Evolutionary conservation across 345 rosid genomes (phyloP).

Genomic region (Dipteronia dyeriana): DNA sequence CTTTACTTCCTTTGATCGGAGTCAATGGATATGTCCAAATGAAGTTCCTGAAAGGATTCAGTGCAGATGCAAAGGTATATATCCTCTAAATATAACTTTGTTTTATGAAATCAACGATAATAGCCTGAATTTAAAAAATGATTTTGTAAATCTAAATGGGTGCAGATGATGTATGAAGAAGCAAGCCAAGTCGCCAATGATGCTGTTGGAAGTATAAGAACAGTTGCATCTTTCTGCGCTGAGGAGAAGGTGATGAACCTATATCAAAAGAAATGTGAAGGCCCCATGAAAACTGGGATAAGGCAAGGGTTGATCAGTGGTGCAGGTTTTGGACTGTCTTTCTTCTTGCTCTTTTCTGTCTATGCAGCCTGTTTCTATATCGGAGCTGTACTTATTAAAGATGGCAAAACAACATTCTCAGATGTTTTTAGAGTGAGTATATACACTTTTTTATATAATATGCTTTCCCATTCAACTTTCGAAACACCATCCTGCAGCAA

Average conservation of each 20-base stretch:
- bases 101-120: neutral
- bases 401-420: slow-evolving; percentile 52
- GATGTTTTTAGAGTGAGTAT: slow-evolving; percentile 63
- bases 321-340: slow-evolving; percentile 56
- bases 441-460: too few relatives aligned
- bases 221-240: too few relatives aligned
- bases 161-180: too few relatives aligned
- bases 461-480: neutral
- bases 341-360: slow-evolving; percentile 53
- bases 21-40: slow-evolving; percentile 58
- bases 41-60: slow-evolving; percentile 77
- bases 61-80: slow-evolving; percentile 69
- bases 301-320: too few relatives aligned
- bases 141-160: neutral
- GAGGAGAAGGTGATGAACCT: too few relatives aligned
- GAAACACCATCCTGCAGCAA: neutral
- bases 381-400: slow-evolving; percentile 66
- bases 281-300: too few relatives aligned
- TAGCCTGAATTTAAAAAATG: neutral
- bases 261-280: too few relatives aligned
- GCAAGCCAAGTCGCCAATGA: too few relatives aligned
- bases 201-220: too few relatives aligned
- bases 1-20: slow-evolving; percentile 61
- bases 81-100: neutral
- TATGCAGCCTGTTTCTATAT: slow-evolving; percentile 74